Evolutionary conservation across 2,329 filamentous ascomycete species (phyloP).

Genomic region (Teratosphaeria pseudoeucalypti): DNA sequence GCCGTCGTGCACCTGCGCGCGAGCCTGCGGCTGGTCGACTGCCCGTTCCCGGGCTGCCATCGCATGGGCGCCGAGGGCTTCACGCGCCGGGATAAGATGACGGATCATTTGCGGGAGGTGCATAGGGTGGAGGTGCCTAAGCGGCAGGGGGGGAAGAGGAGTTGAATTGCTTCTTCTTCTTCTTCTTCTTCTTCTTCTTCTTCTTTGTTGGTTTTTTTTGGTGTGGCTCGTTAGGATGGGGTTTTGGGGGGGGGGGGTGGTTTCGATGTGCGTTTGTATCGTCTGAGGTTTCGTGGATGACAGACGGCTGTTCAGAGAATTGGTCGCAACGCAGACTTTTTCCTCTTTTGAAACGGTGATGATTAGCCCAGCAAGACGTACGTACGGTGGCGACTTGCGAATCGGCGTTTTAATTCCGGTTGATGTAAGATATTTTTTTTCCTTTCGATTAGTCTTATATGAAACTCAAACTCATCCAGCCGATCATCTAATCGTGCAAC

Average conservation of each 20-base stretch:
- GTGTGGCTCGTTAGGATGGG: neutral
- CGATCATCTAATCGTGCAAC: neutral
- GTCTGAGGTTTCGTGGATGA: neutral
- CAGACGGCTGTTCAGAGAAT: too few relatives aligned
- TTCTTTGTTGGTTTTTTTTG: neutral
- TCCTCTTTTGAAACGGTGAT: too few relatives aligned
- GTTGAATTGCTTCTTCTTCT: neutral
- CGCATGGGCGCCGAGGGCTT: conserved; percentile 41
- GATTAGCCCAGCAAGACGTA: too few relatives aligned
- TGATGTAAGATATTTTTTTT: neutral
- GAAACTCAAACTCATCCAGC: neutral
- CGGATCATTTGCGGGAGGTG: conserved; percentile 47
- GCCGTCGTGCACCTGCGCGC: conserved; percentile 35
- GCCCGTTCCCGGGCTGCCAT: conserved; percentile 32
- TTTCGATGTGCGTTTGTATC: neutral
- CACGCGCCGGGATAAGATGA: conserved; percentile 46
- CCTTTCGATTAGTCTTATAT: neutral
- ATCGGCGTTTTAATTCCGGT: too few relatives aligned
- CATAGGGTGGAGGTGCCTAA: conserved; percentile 29
- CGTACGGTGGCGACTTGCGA: too few relatives aligned
- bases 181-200: too few relatives aligned
- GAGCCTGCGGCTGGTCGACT: conserved; percentile 30
- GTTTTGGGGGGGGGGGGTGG: too few relatives aligned
- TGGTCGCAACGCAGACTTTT: too few relatives aligned
- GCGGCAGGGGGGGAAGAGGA: neutral